phyloP scores from a whole-genome alignment of 2,329 filamentous ascomycete genomes.

The Tympanopsis confertula region DNA sequence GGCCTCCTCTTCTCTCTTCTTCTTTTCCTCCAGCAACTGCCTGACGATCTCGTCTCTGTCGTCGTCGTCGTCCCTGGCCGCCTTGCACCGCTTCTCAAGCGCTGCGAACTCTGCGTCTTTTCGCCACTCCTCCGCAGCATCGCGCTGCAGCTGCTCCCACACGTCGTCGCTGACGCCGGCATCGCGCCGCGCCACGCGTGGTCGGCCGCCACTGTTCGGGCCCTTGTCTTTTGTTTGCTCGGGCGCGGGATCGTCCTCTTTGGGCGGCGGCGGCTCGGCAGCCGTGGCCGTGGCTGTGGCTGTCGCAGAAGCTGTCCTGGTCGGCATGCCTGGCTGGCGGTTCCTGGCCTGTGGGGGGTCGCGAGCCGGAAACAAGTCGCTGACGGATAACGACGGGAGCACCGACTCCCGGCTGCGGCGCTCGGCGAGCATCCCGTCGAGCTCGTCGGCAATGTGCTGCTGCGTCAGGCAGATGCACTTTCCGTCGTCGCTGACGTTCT shows the following conservation, averaged over 20 bases:
- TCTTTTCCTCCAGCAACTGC: constrained; percentile 23
- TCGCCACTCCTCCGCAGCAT: constrained; percentile 25
- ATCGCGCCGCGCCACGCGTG: constrained; percentile 28
- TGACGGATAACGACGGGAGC: too few species aligned
- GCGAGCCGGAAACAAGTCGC: too few species aligned
- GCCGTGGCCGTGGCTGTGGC: too few species aligned
- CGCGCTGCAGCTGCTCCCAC: constrained; percentile 47
- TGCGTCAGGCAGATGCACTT: constrained; percentile 9
- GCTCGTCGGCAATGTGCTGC: constrained; percentile 4
- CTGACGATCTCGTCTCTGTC: constrained; percentile 3
- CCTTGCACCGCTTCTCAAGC: constrained; percentile 11
- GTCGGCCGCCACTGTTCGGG: not conserved
- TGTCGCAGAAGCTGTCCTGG: too few species aligned
- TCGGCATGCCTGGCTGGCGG: too few species aligned
- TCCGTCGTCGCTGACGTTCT: constrained; percentile 12
- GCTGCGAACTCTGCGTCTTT: constrained; percentile 15
- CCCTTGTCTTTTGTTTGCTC: constrained; percentile 4
- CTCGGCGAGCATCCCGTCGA: constrained; percentile 9
- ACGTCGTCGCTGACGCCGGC: constrained; percentile 43
- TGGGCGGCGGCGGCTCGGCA: too few species aligned
- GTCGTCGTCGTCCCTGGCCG: constrained; percentile 9
- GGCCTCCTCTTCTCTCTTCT: constrained; percentile 23
- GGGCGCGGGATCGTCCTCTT: not conserved
- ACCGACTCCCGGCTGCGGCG: constrained; percentile 7
- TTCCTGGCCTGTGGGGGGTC: too few species aligned